Conservation (phyloP, 1,284 basidiomycete species). For the Cystobasidium slooffiae region DNA sequence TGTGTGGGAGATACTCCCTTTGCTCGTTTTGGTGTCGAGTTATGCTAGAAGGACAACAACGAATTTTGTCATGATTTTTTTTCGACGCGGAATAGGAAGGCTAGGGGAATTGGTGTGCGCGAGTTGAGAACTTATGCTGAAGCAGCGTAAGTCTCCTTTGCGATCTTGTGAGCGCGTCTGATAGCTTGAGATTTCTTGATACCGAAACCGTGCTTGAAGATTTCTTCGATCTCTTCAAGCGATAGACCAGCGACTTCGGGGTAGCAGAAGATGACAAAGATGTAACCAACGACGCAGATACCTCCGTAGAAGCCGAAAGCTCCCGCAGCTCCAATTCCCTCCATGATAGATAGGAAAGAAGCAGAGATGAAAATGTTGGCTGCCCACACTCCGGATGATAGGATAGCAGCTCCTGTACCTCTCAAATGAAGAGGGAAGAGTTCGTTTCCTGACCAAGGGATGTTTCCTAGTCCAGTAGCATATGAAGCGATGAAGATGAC, state of each 20-base stretch:
- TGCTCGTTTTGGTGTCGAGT: too few species aligned
- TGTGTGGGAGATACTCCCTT: too few species aligned
- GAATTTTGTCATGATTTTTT: too few species aligned
- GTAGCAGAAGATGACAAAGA: slow-evolving; percentile 58
- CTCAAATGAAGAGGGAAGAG: slow-evolving; percentile 70
- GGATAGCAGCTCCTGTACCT: slow-evolving; percentile 75
- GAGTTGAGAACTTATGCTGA: not conserved
- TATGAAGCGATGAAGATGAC: slow-evolving; percentile 52
- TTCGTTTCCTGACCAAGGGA: slow-evolving; percentile 68
- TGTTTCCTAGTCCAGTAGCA: slow-evolving; percentile 55
- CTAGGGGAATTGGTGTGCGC: too few species aligned
- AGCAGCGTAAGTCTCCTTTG: not conserved
- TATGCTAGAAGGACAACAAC: too few species aligned
- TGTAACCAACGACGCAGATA: slow-evolving; percentile 50
- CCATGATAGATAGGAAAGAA: slow-evolving; percentile 62
- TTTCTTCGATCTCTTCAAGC: slow-evolving; percentile 57
- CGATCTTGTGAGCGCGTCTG: slow-evolving; percentile 12
- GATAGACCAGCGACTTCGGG: slow-evolving; percentile 57
- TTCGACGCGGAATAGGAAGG: too few species aligned
- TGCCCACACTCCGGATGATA: slow-evolving; percentile 79
- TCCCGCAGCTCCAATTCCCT: slow-evolving; percentile 53
- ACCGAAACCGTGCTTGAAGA: slow-evolving; percentile 57
- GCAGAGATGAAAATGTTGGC: slow-evolving; percentile 58
- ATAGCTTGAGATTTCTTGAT: slow-evolving; percentile 47
- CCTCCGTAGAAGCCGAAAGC: slow-evolving; percentile 57